Base-by-base conservation (phyloP, 2,329 filamentous ascomycete genomes). In the Curvularia sp. region DNA sequence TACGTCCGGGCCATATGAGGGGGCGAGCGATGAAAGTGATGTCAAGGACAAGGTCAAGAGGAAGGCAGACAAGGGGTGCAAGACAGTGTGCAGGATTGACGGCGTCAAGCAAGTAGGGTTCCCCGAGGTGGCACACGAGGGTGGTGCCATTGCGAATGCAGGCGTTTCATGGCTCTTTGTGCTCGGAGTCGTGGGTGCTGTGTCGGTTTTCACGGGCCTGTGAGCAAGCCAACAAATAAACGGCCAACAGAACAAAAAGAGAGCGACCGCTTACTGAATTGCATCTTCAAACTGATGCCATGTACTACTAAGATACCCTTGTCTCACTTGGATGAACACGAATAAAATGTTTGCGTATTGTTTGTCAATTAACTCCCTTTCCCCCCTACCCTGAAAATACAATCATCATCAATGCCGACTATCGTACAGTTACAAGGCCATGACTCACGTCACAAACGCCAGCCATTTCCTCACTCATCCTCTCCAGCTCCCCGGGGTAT, bases 71-170 rank as follows among this genome's bases (percentile, higher is more conserved):
- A 65, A 72, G 53, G 65, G 66, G 0, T 78, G 75, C 53, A 59
- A 72, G 62, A 71, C 72, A 10, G 73, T 78, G 1, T 78, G 76
- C 61, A 73, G 71, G 59, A 72, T 78, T 31, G 76, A 78, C 56
- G 74, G 66, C 12, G 75, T 78, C 0, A 64, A 72, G 62, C 49
- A 68, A 31, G 38, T 68, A 10, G 76, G 76, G 5, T 72, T 67
- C 8, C 76, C 76, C 1, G 76, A 78, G 66, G 63, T 77, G 49
- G 69, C 70, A 4, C 57, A 63, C 6, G 56, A 55, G 15, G 64
- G 57, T 9, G 58, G 66, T 30, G 53, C 62, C 20, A 60, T 67
- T 18, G 52, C 58, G n/a, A 63, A 49, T 5, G 49, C 69, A 42
- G 28, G 63, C n/a, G 65, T 74, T 15, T 71, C 72, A 7, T 74